Evolutionary conservation across 1,139 yeast genomes (phyloP).

Genomic region (Trichomonascaceae sp.): DNA sequence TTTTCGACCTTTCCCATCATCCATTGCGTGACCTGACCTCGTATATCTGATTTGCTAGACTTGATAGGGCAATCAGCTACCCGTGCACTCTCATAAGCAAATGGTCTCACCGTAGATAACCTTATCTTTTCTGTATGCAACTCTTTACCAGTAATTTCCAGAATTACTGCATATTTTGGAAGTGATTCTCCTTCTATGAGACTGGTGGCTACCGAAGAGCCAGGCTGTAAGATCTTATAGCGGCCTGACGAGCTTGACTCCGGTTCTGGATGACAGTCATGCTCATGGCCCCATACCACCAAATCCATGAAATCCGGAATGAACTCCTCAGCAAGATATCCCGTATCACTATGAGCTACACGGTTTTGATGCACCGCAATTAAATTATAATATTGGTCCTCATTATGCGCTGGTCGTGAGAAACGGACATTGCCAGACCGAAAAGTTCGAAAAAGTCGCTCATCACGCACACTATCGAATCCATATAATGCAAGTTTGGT

Average conservation of each 20-base stretch:
- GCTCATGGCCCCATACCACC: constrained; percentile 97
- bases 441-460: constrained; percentile 74
- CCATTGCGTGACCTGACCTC: constrained; percentile 55
- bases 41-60: constrained; percentile 48
- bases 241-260: constrained; percentile 58
- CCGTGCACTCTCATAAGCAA: constrained; percentile 61
- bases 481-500: constrained; percentile 88
- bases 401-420: constrained; percentile 53
- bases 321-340: constrained; percentile 77
- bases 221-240: constrained; percentile 84
- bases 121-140: constrained; percentile 61
- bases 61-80: constrained; percentile 50
- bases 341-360: constrained; percentile 70
- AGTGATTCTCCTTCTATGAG: constrained; percentile 79
- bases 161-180: constrained; percentile 65
- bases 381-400: constrained; percentile 71
- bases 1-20: constrained; percentile 59
- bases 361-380: constrained; percentile 90
- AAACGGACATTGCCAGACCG: constrained; percentile 76
- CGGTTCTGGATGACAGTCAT: constrained; percentile 80
- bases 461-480: constrained; percentile 82
- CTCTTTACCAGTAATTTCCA: constrained; percentile 54
- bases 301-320: constrained; percentile 77
- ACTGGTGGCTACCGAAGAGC: constrained; percentile 91
- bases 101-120: constrained; percentile 75